Percentiles rank a stretch among this genome's conserved stretches.
Conservation (phyloP, 1,139 yeast genomes). For the Candida sanyaensis region DNA sequence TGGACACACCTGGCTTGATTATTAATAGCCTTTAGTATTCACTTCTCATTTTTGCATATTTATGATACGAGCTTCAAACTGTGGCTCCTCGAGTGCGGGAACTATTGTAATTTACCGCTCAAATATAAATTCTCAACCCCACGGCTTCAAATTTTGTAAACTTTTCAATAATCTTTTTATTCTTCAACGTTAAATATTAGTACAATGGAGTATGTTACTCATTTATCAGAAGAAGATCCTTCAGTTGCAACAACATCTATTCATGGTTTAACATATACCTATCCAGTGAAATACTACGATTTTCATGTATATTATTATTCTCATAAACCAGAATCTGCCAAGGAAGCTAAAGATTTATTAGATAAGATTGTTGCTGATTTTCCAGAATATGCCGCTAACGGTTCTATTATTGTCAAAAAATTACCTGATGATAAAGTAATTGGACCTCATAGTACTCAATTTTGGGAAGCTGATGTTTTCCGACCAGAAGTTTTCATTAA, state of each 20-base stretch:
- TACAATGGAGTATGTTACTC: conserved; percentile 32
- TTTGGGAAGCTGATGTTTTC: conserved; percentile 37
- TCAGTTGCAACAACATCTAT: conserved; percentile 23
- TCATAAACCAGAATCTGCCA: conserved; percentile 18
- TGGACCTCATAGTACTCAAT: conserved; percentile 34
- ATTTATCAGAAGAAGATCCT: conserved; percentile 20
- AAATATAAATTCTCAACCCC: background rate
- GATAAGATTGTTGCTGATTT: conserved; percentile 26
- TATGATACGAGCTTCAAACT: too few species aligned
- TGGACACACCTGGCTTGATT: too few species aligned
- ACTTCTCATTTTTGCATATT: too few species aligned
- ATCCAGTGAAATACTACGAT: conserved; percentile 35
- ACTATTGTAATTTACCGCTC: too few species aligned
- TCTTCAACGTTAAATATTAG: too few species aligned
- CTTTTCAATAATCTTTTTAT: too few species aligned
- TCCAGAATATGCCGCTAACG: conserved; percentile 24
- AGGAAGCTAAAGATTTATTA: conserved; percentile 25
- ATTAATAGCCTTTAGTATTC: too few species aligned
- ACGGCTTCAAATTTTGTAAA: background rate
- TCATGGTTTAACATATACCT: conserved; percentile 21
- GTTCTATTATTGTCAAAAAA: conserved; percentile 32
- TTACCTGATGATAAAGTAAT: conserved; percentile 27
- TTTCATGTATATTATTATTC: conserved; percentile 36
- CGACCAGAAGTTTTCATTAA: conserved; percentile 31
- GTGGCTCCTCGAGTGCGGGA: too few species aligned